phyloP scores from a whole-genome alignment of 192 early-diverging fungal genomes.

The Dissophora globulifera region DNA sequence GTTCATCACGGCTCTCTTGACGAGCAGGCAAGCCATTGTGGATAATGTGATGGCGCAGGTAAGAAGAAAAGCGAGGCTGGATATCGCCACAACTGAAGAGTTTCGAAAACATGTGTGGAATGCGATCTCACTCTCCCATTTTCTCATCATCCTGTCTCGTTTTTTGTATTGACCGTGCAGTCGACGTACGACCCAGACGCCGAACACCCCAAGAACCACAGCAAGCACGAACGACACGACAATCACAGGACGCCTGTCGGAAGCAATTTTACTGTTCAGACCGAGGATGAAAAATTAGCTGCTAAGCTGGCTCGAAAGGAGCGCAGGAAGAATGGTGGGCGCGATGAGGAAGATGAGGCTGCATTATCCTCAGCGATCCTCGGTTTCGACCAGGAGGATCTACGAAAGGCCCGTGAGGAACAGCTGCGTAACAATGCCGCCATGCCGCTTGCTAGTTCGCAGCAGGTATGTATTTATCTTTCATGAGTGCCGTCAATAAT shows the following conservation, averaged over 20 bases:
- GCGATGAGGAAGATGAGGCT: conserved; percentile 61
- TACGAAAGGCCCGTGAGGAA: conserved; percentile 70
- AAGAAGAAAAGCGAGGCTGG: not conserved
- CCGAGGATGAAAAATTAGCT: conserved; percentile 68
- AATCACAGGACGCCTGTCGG: conserved; percentile 62
- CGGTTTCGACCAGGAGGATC: conserved; percentile 72
- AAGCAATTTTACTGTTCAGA: conserved; percentile 71
- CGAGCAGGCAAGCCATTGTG: conserved; percentile 68
- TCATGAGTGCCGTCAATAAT: too few species aligned
- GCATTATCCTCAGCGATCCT: conserved; percentile 67
- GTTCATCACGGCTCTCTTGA: conserved; percentile 69
- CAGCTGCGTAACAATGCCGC: conserved; percentile 61
- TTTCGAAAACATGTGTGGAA: too few species aligned
- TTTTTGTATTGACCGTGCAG: conserved; percentile 7
- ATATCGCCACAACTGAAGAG: too few species aligned
- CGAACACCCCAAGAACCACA: conserved; percentile 12
- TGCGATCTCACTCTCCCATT: too few species aligned
- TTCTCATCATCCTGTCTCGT: too few species aligned
- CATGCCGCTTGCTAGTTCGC: conserved; percentile 41
- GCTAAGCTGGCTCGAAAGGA: conserved; percentile 74
- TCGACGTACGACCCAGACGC: conserved; percentile 36
- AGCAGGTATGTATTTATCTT: conserved; percentile 7
- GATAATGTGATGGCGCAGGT: conserved; percentile 68
- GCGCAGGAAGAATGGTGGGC: conserved; percentile 63
- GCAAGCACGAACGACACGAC: conserved; percentile 40